Percentiles rank a stretch among this genome's conserved stretches.
Conservation (phyloP, 2,329 filamentous ascomycete genomes). For the Aspergillus glaucus region DNA sequence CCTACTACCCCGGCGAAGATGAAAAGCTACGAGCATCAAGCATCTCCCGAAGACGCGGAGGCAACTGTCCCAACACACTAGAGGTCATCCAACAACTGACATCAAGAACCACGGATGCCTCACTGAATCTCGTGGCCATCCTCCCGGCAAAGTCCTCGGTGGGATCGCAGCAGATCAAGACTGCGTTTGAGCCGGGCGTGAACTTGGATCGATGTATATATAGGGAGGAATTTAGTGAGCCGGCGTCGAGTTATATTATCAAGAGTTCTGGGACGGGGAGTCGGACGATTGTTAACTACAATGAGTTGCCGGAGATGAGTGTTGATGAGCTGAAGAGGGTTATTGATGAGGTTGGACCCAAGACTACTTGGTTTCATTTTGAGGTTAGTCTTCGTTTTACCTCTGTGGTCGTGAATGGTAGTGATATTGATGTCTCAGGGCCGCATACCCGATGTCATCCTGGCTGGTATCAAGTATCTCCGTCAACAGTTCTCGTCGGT, state of each 20-base stretch:
- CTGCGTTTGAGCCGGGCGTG: slow-evolving; percentile 49
- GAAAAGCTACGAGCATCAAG: slow-evolving; percentile 62
- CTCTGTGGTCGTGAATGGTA: not conserved
- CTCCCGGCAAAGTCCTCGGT: slow-evolving; percentile 51
- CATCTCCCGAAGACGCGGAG: slow-evolving; percentile 57
- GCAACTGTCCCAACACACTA: slow-evolving; percentile 66
- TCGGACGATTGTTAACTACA: slow-evolving; percentile 66
- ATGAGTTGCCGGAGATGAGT: slow-evolving; percentile 62
- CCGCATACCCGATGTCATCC: slow-evolving; percentile 56
- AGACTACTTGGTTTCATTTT: slow-evolving; percentile 61
- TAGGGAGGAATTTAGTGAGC: slow-evolving; percentile 47
- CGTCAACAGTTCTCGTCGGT: slow-evolving; percentile 41
- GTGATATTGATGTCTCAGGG: slow-evolving; percentile 40
- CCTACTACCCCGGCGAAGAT: slow-evolving; percentile 64
- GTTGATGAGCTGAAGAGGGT: slow-evolving; percentile 51
- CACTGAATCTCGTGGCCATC: slow-evolving; percentile 37
- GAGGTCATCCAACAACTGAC: slow-evolving; percentile 64
- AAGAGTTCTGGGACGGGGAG: slow-evolving; percentile 54
- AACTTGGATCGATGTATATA: slow-evolving; percentile 55
- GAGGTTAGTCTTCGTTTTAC: slow-evolving; percentile 46
- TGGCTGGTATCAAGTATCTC: slow-evolving; percentile 54
- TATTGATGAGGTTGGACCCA: slow-evolving; percentile 33
- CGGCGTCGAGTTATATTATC: slow-evolving; percentile 65
- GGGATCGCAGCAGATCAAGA: slow-evolving; percentile 47
- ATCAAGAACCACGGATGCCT: slow-evolving; percentile 6